Conservation (phyloP, 345 rosid species). For the Orychophragmus violaceus region DNA sequence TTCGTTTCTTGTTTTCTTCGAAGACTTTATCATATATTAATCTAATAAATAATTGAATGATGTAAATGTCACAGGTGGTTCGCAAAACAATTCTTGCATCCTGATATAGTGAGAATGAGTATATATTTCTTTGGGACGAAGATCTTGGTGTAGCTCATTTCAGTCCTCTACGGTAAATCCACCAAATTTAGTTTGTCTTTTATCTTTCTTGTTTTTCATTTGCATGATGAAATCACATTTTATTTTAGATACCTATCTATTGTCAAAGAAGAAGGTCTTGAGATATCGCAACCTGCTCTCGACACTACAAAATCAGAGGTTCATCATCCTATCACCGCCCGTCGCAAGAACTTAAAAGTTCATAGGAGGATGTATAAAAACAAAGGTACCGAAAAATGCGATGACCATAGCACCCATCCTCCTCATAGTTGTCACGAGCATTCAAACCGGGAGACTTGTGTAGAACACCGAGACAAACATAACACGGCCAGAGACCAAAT, state of each 20-base stretch:
- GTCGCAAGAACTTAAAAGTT: constrained; percentile 41
- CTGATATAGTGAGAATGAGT: constrained; percentile 77
- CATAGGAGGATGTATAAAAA: constrained; percentile 82
- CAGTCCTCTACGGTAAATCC: constrained; percentile 51
- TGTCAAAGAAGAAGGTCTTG: constrained; percentile 67
- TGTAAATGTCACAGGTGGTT: constrained; percentile 68
- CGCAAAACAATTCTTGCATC: constrained; percentile 92
- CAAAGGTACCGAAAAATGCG: constrained; percentile 75
- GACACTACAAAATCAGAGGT: constrained; percentile 70
- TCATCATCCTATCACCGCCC: constrained; percentile 79
- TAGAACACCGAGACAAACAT: too few relatives aligned
- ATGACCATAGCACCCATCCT: constrained; percentile 62
- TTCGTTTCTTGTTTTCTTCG: constrained; percentile 2
- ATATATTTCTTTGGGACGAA: constrained; percentile 94
- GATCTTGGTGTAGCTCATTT: constrained; percentile 82
- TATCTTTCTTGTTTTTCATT: not conserved
- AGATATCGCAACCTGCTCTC: constrained; percentile 94
- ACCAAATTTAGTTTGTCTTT: not conserved
- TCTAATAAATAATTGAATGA: not conserved
- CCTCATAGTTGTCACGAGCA: constrained; percentile 70
- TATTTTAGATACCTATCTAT: constrained; percentile 54
- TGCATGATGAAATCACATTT: not conserved
- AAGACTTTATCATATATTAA: not conserved
- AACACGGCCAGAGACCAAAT: too few relatives aligned
- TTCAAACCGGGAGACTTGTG: too few relatives aligned